Conservation (phyloP, 306 rosid species). For the Echinosophora koreensis region DNA sequence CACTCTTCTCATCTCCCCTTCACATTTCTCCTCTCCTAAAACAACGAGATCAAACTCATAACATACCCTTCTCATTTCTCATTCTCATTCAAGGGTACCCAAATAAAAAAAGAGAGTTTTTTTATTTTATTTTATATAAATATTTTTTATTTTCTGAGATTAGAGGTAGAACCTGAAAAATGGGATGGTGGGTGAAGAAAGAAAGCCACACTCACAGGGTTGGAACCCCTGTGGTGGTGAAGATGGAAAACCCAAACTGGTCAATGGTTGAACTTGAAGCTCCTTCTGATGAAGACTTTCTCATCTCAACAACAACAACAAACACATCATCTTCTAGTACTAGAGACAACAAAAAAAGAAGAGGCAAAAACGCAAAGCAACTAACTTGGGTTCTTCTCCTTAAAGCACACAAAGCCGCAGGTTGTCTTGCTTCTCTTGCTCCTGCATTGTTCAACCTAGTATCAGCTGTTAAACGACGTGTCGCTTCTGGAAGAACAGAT, state of each 20-base stretch:
- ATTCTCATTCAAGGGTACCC: not conserved
- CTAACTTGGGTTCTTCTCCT: constrained; percentile 96
- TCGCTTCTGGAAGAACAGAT: constrained; percentile 76
- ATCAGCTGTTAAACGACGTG: constrained; percentile 71
- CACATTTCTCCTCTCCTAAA: constrained; percentile 48
- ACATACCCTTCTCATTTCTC: constrained; percentile 29
- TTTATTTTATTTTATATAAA: no score
- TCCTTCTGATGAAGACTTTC: constrained; percentile 75
- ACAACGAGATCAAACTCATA: constrained; percentile 64
- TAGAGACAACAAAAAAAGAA: constrained; percentile 62
- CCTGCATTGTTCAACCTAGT: constrained; percentile 67
- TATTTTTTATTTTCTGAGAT: constrained; percentile 35
- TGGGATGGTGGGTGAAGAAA: constrained; percentile 81
- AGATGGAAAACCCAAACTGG: constrained; percentile 91
- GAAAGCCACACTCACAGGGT: constrained; percentile 52
- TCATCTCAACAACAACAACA: constrained; percentile 45
- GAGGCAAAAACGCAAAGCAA: constrained; percentile 85
- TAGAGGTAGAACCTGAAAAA: constrained; percentile 39
- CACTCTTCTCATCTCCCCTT: constrained; percentile 21
- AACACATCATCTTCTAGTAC: constrained; percentile 31
- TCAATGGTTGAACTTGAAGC: constrained; percentile 89
- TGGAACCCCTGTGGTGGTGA: constrained; percentile 89
- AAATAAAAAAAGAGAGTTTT: no score
- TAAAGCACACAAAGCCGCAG: constrained; percentile 91
- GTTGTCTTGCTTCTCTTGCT: constrained; percentile 76